Conservation (phyloP, 176 grass and related monocot genomes). For the Stipa capillata region DNA sequence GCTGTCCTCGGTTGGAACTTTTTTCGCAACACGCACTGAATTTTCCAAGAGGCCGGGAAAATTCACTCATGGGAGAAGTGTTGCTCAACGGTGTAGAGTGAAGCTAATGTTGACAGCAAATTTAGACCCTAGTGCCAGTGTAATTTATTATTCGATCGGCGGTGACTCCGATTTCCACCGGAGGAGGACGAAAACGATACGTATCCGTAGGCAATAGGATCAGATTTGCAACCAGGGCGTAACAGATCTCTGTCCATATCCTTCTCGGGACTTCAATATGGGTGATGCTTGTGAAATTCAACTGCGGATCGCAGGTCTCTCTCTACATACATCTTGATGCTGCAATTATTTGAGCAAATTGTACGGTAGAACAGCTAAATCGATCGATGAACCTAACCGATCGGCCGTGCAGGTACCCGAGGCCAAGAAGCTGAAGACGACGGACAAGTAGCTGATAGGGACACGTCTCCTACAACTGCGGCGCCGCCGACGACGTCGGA, state of each 20-base stretch:
- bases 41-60: not conserved
- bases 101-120: conserved; percentile 1
- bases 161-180: not conserved
- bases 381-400: not conserved
- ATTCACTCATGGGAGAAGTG: not conserved
- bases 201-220: not conserved
- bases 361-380: not conserved
- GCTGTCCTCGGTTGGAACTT: not conserved
- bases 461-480: not conserved
- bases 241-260: not conserved
- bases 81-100: not conserved
- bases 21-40: not conserved
- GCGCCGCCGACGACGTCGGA: not conserved
- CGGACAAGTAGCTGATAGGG: not conserved
- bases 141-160: not conserved
- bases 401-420: conserved; percentile 6
- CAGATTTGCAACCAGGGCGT: not conserved
- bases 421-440: not conserved
- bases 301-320: conserved; percentile 27
- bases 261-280: not conserved
- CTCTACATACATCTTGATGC: not conserved
- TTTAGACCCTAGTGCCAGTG: not conserved
- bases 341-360: not conserved
- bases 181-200: not conserved
- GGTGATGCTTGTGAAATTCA: conserved; percentile 25